Percentiles rank a stretch among this genome's conserved stretches.
Conservation (phyloP, 306 rosid species). For the Hippophae rhamnoides region DNA sequence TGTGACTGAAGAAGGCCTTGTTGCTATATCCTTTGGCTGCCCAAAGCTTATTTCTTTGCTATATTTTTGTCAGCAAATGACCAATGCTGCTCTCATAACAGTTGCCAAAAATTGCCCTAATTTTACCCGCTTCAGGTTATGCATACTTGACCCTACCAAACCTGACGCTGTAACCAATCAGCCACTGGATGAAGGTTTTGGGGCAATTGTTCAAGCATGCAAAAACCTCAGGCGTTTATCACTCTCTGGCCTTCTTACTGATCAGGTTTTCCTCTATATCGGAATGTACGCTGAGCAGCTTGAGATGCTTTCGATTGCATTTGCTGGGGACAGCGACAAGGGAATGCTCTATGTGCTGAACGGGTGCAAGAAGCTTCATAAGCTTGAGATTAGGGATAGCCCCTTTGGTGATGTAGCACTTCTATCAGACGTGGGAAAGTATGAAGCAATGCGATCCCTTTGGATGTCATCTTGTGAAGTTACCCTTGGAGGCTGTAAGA, state of each 20-base stretch:
- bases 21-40: conserved; percentile 75
- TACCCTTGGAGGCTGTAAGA: conserved; percentile 74
- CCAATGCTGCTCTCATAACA: conserved; percentile 81
- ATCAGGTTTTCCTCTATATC: conserved; percentile 71
- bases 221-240: conserved; percentile 67
- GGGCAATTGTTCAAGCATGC: conserved; percentile 91
- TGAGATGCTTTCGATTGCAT: conserved; percentile 81
- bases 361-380: conserved; percentile 90
- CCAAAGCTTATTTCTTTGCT: conserved; percentile 76
- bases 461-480: conserved; percentile 96
- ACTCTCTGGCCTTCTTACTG: conserved; percentile 59
- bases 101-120: conserved; percentile 90
- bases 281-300: conserved; percentile 92
- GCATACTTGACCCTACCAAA: conserved; percentile 59
- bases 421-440: conserved; percentile 85
- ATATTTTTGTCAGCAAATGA: conserved; percentile 89
- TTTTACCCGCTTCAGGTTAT: conserved; percentile 70
- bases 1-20: conserved; percentile 76
- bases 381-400: conserved; percentile 87
- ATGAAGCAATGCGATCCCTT: conserved; percentile 99
- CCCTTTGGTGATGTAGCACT: conserved; percentile 78
- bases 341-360: conserved; percentile 84
- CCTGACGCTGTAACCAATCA: conserved; percentile 58
- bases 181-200: conserved; percentile 93
- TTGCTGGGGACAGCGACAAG: conserved; percentile 80